Evolutionary conservation across 257 asterid species (phyloP).

Genomic region (Gardenia jasminoides): DNA sequence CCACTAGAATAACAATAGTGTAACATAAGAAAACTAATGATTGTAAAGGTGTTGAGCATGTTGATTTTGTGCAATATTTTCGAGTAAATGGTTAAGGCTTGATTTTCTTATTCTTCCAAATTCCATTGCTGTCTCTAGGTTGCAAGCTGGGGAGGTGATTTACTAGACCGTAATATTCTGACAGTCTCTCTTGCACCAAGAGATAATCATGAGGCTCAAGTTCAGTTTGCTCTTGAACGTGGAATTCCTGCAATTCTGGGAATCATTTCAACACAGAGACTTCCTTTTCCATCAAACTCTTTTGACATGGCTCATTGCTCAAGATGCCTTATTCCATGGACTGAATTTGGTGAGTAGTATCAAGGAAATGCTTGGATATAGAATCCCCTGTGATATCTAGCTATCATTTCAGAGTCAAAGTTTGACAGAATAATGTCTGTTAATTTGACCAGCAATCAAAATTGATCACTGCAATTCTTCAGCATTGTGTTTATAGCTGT

Average conservation of each 20-base stretch:
- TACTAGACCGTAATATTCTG: slow-evolving; percentile 80
- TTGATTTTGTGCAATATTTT: background rate
- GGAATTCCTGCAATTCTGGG: slow-evolving; percentile 97
- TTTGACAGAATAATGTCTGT: background rate
- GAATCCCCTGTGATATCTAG: background rate
- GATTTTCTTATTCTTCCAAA: background rate
- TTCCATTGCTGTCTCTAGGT: slow-evolving; percentile 43
- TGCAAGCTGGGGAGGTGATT: slow-evolving; percentile 99
- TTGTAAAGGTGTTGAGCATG: background rate
- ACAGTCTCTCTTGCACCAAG: slow-evolving; percentile 96
- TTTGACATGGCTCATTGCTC: slow-evolving; percentile 99
- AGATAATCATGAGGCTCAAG: slow-evolving; percentile 98
- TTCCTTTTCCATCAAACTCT: slow-evolving; percentile 93
- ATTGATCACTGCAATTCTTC: background rate
- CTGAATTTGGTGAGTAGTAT: slow-evolving; percentile 75
- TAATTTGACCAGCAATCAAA: background rate
- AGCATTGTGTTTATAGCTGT: slow-evolving; percentile 4
- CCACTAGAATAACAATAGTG: background rate
- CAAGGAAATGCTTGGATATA: background rate
- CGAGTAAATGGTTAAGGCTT: background rate
- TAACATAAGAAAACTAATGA: background rate
- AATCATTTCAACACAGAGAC: slow-evolving; percentile 93
- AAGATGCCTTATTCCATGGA: slow-evolving; percentile 99
- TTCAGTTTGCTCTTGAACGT: slow-evolving; percentile 96
- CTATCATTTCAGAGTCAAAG: background rate